Evolutionary conservation across 2,329 filamentous ascomycete genomes (phyloP).

Genomic region (Fusarium haematococcum): DNA sequence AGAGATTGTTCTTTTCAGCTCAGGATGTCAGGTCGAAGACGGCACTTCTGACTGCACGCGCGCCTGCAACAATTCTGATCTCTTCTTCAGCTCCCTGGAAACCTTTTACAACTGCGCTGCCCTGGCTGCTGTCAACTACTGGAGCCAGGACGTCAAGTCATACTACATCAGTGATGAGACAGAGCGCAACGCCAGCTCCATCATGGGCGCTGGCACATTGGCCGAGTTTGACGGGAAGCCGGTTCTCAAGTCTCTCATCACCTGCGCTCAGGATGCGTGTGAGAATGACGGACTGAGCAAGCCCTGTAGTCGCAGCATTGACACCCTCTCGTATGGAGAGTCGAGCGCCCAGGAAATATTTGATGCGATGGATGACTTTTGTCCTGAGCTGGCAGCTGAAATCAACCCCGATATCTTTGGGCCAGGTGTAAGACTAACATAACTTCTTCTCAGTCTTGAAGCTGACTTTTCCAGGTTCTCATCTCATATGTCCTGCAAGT

Average conservation of each 20-base stretch:
- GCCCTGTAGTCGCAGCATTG: constrained; percentile 47
- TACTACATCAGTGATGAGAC: constrained; percentile 50
- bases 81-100: constrained; percentile 51
- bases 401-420: constrained; percentile 56
- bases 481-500: constrained; percentile 55
- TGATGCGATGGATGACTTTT: constrained; percentile 50
- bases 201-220: constrained; percentile 50
- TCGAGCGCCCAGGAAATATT: constrained; percentile 49
- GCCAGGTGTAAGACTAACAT: constrained; percentile 48
- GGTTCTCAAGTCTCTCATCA: constrained; percentile 49
- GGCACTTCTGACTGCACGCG: constrained; percentile 47
- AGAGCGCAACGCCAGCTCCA: constrained; percentile 51
- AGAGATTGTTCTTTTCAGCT: constrained; percentile 48
- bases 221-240: constrained; percentile 47
- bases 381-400: constrained; percentile 51
- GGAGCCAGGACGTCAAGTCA: constrained; percentile 44
- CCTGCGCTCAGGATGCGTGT: constrained; percentile 51
- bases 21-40: constrained; percentile 47
- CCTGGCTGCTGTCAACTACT: constrained; percentile 50
- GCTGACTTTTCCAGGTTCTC: constrained; percentile 45
- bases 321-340: constrained; percentile 36
- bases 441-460: background rate
- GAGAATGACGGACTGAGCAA: constrained; percentile 49
- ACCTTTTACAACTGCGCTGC: constrained; percentile 56
- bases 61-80: constrained; percentile 47